phyloP scores from a whole-genome alignment of 2,329 filamentous ascomycete genomes.

The Claviceps quebecensis region DNA sequence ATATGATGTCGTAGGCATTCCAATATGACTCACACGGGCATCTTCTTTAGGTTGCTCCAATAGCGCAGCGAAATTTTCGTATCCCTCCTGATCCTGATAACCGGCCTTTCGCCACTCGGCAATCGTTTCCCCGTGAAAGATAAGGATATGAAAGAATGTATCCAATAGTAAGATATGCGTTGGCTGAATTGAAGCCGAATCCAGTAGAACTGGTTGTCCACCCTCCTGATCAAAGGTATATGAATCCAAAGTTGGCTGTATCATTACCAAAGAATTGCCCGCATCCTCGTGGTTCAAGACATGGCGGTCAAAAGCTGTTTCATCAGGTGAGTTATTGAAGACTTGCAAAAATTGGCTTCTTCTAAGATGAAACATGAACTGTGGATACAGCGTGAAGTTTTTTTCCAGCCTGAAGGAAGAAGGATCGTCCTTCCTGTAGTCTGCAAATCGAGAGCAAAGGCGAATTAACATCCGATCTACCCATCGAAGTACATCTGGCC shows the following conservation, averaged over 20 bases:
- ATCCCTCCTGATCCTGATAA: slow-evolving; percentile 95
- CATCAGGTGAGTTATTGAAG: slow-evolving; percentile 98
- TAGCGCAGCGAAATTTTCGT: slow-evolving; percentile 84
- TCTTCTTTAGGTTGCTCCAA: slow-evolving; percentile 94
- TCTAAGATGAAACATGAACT: slow-evolving; percentile 99
- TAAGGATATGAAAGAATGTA: slow-evolving; percentile 98
- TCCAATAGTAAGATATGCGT: slow-evolving; percentile 89
- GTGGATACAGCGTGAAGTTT: slow-evolving; percentile 97
- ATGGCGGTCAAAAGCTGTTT: slow-evolving; percentile 97
- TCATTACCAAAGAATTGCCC: slow-evolving; percentile 95
- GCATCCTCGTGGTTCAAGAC: slow-evolving; percentile 96
- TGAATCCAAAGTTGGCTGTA: slow-evolving; percentile 91
- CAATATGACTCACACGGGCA: slow-evolving; percentile 54
- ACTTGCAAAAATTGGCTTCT: slow-evolving; percentile 96
- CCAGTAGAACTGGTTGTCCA: slow-evolving; percentile 80
- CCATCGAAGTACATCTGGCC: slow-evolving; percentile 95
- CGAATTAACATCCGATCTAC: slow-evolving; percentile 97
- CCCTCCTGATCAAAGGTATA: slow-evolving; percentile 96
- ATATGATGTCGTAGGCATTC: neutral
- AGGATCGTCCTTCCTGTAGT: slow-evolving; percentile 95
- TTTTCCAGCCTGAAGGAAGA: slow-evolving; percentile 95
- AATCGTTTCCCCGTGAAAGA: slow-evolving; percentile 96
- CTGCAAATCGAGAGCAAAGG: slow-evolving; percentile 88
- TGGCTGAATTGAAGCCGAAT: slow-evolving; percentile 91
- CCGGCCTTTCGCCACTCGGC: slow-evolving; percentile 97